phyloP scores from a whole-genome alignment of 805 yeast genomes.

The Wickerhamomyces ciferrii region DNA sequence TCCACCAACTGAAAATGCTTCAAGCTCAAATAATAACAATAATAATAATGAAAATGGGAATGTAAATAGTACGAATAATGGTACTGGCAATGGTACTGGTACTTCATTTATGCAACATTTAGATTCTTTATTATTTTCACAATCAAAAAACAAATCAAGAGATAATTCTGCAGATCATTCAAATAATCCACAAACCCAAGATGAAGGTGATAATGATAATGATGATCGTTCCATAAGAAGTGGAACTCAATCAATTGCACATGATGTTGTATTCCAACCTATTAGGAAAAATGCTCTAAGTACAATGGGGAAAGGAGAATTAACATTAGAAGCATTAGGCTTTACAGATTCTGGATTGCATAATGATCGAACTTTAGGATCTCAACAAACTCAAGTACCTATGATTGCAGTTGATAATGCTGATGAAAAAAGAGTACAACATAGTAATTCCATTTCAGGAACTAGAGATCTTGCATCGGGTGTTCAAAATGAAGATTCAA shows the following conservation, averaged over 20 bases:
- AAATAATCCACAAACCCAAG: not conserved
- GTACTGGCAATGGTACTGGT: not conserved
- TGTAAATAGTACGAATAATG: too few species aligned
- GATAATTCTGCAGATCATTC: not conserved
- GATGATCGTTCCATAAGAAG: constrained; percentile 1
- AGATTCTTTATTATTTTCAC: constrained; percentile 26
- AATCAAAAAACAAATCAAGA: not conserved
- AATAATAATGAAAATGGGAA: not conserved
- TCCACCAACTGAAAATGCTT: constrained; percentile 1
- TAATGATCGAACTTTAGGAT: constrained; percentile 27
- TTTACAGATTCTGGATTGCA: not conserved
- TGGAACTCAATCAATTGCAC: constrained; percentile 8
- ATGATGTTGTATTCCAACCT: constrained; percentile 35
- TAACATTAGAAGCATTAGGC: constrained; percentile 32
- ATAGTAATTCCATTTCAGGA: not conserved
- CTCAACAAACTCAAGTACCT: constrained; percentile 3
- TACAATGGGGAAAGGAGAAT: constrained; percentile 51
- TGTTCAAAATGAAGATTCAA: not conserved
- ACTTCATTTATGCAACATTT: constrained; percentile 30
- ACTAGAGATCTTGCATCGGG: not conserved
- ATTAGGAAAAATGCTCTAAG: constrained; percentile 41
- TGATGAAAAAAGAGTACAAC: not conserved
- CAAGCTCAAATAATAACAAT: not conserved
- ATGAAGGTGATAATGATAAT: constrained; percentile 3
- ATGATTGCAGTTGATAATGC: not conserved